phyloP scores from a whole-genome alignment of 2,329 filamentous ascomycete species.

The Xylariaceae sp. region DNA sequence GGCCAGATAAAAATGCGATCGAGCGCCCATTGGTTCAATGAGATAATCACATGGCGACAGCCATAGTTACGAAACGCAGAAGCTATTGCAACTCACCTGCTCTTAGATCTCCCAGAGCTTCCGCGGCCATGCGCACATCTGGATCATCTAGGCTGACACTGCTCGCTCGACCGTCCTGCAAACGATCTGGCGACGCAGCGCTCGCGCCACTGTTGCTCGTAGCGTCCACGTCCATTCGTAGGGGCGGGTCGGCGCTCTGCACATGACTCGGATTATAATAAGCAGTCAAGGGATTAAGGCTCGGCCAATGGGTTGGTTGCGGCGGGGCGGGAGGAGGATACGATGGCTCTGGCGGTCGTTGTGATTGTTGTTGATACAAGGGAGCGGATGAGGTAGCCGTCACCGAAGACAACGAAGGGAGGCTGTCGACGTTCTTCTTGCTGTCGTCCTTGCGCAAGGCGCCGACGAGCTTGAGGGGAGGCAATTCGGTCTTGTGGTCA shows the following conservation, averaged over 20 bases:
- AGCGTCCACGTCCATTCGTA: slow-evolving; percentile 45
- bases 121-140: slow-evolving; percentile 66
- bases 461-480: slow-evolving; percentile 36
- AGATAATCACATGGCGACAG: no score
- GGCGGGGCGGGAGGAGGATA: slow-evolving; percentile 22
- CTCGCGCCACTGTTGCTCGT: slow-evolving; percentile 36
- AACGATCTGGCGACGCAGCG: slow-evolving; percentile 42
- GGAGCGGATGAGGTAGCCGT: slow-evolving; percentile 29
- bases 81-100: slow-evolving; percentile 51
- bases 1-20: no score
- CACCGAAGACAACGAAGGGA: slow-evolving; percentile 40
- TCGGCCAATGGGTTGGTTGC: slow-evolving; percentile 39
- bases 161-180: slow-evolving; percentile 39
- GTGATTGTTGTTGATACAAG: slow-evolving; percentile 17
- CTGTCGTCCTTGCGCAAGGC: slow-evolving; percentile 20
- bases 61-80: no score
- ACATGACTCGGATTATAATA: slow-evolving; percentile 44
- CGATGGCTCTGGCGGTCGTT: slow-evolving; percentile 23
- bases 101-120: slow-evolving; percentile 70
- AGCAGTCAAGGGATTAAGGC: slow-evolving; percentile 44
- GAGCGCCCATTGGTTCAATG: no score
- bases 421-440: slow-evolving; percentile 21
- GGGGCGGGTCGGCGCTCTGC: slow-evolving; percentile 40
- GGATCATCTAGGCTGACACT: slow-evolving; percentile 61
- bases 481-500: slow-evolving; percentile 34